These are phyloP conservation scores for Atkinsonella hypoxylon DNA, from an alignment of 2,329 filamentous ascomycete genomes.

Conservation along the genomic window DNA sequence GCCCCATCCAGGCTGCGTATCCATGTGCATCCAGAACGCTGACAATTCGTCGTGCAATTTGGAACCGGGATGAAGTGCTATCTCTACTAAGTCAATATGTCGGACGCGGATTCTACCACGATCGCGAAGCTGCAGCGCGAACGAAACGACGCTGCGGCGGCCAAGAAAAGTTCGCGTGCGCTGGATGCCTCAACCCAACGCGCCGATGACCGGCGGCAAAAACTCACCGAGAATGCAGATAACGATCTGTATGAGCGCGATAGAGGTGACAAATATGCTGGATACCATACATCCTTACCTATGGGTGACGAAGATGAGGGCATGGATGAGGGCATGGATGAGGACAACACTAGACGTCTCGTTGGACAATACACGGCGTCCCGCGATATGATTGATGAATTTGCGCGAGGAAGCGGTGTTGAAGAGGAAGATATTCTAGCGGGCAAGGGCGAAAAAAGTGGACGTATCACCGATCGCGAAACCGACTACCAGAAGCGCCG, in stretches of 20 bases:
- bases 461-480: constrained; percentile 83
- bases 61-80: constrained; percentile 31
- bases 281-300: constrained; percentile 84
- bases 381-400: constrained; percentile 85
- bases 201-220: constrained; percentile 81
- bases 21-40: constrained; percentile 26
- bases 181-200: constrained; percentile 72
- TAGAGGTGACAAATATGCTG: constrained; percentile 68
- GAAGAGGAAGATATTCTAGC: constrained; percentile 87
- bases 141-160: constrained; percentile 70
- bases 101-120: constrained; percentile 74
- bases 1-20: constrained; percentile 14
- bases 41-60: constrained; percentile 23
- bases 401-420: constrained; percentile 70
- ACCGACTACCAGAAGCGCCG: constrained; percentile 96
- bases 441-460: constrained; percentile 73
- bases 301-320: constrained; percentile 67
- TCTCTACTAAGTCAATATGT: constrained; percentile 38
- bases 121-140: constrained; percentile 84
- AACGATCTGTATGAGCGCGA: constrained; percentile 75
- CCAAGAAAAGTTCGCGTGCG: constrained; percentile 70
- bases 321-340: constrained; percentile 72
- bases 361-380: constrained; percentile 95
- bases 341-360: constrained; percentile 63
- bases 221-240: constrained; percentile 81